Base-by-base conservation (phyloP, 345 rosid species). In the Corchorus olitorius region DNA sequence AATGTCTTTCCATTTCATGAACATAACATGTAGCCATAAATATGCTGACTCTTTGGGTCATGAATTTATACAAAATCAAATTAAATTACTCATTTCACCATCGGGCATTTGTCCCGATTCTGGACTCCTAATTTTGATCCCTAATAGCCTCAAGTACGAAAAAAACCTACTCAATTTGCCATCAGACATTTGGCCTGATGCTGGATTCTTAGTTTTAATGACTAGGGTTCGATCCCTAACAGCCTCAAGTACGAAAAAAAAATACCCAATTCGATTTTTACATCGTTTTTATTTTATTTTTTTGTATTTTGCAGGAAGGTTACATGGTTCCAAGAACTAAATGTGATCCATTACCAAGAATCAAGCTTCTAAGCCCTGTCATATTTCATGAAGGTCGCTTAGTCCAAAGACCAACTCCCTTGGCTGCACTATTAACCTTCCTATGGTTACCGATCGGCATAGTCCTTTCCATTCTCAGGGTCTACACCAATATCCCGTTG, bases 301-400 rank as follows among this genome's bases (percentile, higher is more conserved):
- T 76, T 52, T 20, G 12, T 14, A 10, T 17, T 63, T n/a, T 35
- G 80, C 89, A 92, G 97, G 97, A 92, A 81, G 92, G 85, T 19
- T 89, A 87, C 76, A 77, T 87, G 89, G 93, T 90, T 62, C 94
- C 88, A 75, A 65, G 88, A 76, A 80, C 79, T 20, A 91, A 88
- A 80, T 84, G 92, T 73, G 92, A 89, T 54, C 86, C 97, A n/a
- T 80, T 93, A 39, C 85, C 92, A 61, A 84, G 93, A 80, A 89
- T 86, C 88, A 91, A 91, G 85, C 92, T 92, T 54, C 75, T 86
- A 53, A 87, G 91, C 70, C 91, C 94, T 2, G 80, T 92, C 17
- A 90, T 92, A 70, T 88, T 92, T 76, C 97, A 92, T 13, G 97
- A 92, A 10, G 97, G 97, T 63, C 84, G 97, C 8, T 65, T 92